Conservation (phyloP, 306 rosid species). For the Rosa rugosa region DNA sequence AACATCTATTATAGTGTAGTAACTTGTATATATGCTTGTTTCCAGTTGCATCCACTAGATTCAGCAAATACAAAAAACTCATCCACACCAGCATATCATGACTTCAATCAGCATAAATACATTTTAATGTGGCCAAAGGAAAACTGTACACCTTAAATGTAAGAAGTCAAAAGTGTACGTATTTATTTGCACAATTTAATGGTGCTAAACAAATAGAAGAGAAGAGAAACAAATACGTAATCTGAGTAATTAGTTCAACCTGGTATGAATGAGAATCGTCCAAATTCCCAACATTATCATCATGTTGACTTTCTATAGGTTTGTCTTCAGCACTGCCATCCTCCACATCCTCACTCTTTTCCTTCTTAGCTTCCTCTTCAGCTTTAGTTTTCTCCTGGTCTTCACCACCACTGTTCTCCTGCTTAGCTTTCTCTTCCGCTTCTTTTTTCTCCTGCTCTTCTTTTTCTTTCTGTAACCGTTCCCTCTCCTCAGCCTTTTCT, state of each 20-base stretch:
- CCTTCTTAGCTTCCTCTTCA: conserved; percentile 41
- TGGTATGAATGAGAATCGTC: conserved; percentile 44
- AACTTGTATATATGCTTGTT: not conserved
- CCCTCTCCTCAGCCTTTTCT: conserved; percentile 92
- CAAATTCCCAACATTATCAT: conserved; percentile 38
- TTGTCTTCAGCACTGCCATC: conserved; percentile 38
- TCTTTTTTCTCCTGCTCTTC: conserved; percentile 56
- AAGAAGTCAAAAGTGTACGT: not conserved
- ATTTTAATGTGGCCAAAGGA: conserved; percentile 12
- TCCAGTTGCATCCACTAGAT: conserved; percentile 17
- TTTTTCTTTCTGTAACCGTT: conserved; percentile 61
- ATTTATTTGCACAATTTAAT: not conserved
- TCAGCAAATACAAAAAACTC: not conserved
- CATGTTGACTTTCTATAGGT: conserved; percentile 36
- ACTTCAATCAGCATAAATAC: conserved; percentile 1
- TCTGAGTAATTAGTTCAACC: conserved; percentile 41
- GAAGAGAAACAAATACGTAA: not conserved
- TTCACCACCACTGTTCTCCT: conserved; percentile 17
- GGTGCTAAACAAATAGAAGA: not conserved
- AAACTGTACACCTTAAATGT: not conserved
- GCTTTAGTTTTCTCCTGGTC: conserved; percentile 52
- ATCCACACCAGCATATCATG: not conserved
- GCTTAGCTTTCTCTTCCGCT: conserved; percentile 52
- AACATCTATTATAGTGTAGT: not conserved
- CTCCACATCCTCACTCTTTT: conserved; percentile 38